Evolutionary conservation across 371 early-diverging fungal genomes (phyloP), one percentile per base, ranked within the genome.

Genomic region (Parasitella parasitica): DNA sequence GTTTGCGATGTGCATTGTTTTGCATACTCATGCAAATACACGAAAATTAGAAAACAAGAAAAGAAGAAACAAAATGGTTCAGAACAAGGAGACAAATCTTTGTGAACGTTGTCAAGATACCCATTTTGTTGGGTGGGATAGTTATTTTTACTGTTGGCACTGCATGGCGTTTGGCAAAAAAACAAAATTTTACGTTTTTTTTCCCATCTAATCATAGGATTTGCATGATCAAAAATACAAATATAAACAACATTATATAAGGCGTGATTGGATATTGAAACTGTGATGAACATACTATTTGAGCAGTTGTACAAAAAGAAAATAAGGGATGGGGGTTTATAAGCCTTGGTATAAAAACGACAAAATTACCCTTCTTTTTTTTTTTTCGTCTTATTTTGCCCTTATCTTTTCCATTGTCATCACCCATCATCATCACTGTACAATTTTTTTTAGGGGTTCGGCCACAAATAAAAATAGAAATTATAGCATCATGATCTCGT

Each of bases 401-500:
- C 27, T 55, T 55, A 22, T 39, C 20, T 56, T 8, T 18, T 43
- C 28, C 22, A 46, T 43, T 22, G 22, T 41, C 18, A 41, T 18
- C 41, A 41, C 9, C 20, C 18, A 46, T 46, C 46, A 50, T 50
- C 30, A 50, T 30, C n/a, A 50, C n/a, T 50, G 27, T 30, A 26
- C 30, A 26, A 30, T 50, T 50, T 38, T 48, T 22, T 27, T 50
- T 50, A 30, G 50, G 50, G 50, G 50, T 46, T 20, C 22, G 24
- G 24, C 20, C 46, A 46, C 46, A 46, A 46, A 46, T 46, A 46
- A 46, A 22, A 12, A 46, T 34, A 20, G 35, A 30, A 52, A 52
- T n/a, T n/a, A n/a, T n/a, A n/a, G n/a, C n/a, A 36, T 32, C 1
- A 58, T 53, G 54, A 57, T 60, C n/a, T 43, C 54, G 35, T 36